A percentile compares a stretch with the other conserved stretches of the same genome.
These are phyloP conservation scores for Colletotrichum somersetense DNA, from an alignment of 2,329 filamentous ascomycete genomes.

Conservation along the genomic window DNA sequence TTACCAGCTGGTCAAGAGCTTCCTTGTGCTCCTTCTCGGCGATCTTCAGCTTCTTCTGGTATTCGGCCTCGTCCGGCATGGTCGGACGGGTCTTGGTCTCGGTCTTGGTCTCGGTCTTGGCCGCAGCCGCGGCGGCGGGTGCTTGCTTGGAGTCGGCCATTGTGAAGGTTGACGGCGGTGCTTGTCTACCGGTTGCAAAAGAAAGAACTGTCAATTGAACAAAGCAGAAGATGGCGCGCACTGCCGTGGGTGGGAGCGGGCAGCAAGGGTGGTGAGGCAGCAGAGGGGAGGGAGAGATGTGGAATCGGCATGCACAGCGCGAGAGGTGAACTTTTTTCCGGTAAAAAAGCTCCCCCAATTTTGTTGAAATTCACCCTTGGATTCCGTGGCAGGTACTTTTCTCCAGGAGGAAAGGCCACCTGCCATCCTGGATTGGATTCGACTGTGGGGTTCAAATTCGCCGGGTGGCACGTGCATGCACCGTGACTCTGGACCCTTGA, in stretches of 20 bases:
- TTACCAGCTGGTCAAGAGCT: conserved; percentile 72
- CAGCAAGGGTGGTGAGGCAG: conserved; percentile 20
- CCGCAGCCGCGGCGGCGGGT: conserved; percentile 58
- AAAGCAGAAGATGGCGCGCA: conserved; percentile 23
- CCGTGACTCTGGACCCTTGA: conserved; percentile 37
- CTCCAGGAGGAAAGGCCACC: conserved; percentile 34
- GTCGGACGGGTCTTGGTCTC: conserved; percentile 73
- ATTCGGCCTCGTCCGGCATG: conserved; percentile 88
- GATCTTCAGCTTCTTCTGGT: conserved; percentile 81
- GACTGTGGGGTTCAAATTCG: conserved; percentile 35
- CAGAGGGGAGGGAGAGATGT: conserved; percentile 39
- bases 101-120: conserved; percentile 55
- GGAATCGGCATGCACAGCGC: conserved; percentile 36
- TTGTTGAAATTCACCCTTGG: conserved; percentile 43
- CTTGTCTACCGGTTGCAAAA: conserved; percentile 17
- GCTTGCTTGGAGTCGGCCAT: conserved; percentile 66
- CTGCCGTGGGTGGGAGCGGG: conserved; percentile 16
- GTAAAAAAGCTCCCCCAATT: conserved; percentile 34
- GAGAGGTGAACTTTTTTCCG: conserved; percentile 39
- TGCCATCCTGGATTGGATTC: conserved; percentile 28
- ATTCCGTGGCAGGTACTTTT: conserved; percentile 40
- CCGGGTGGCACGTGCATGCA: conserved; percentile 31
- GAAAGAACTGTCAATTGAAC: conserved; percentile 31
- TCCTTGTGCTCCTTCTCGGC: conserved; percentile 89
- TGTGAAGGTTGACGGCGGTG: conserved; percentile 41